phyloP scores from a whole-genome alignment of 2,329 filamentous ascomycete genomes.

The Huntiella bhutanensis region DNA sequence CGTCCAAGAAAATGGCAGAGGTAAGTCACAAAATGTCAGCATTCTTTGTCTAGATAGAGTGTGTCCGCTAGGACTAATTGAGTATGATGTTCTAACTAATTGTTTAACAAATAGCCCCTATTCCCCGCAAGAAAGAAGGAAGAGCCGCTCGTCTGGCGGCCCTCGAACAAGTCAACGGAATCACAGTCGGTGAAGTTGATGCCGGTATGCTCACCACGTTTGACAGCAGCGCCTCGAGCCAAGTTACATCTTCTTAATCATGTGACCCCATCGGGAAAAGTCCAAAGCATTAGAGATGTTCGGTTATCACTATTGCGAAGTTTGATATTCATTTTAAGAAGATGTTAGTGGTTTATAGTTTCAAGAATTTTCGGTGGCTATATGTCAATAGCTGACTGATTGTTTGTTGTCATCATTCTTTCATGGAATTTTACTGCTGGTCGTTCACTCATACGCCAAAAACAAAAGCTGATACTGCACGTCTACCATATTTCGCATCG shows the following conservation, averaged over 20 bases:
- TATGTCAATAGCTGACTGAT: background rate
- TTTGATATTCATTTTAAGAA: too few species aligned
- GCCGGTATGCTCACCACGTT: slow-evolving; percentile 9
- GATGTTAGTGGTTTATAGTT: too few species aligned
- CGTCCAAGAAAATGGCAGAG: slow-evolving; percentile 91
- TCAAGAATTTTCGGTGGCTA: background rate
- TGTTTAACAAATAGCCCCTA: slow-evolving; percentile 7
- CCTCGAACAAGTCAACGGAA: slow-evolving; percentile 12
- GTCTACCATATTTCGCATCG: too few species aligned
- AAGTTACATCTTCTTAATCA: background rate
- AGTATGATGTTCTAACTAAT: background rate
- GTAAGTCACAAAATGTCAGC: slow-evolving; percentile 24
- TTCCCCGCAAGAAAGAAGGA: slow-evolving; percentile 12
- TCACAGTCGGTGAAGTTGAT: slow-evolving; percentile 10
- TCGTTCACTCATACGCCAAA: too few species aligned
- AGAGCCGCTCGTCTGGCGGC: slow-evolving; percentile 11
- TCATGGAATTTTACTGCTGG: too few species aligned
- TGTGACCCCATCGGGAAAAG: too few species aligned
- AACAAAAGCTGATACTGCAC: too few species aligned
- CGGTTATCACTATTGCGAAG: too few species aligned
- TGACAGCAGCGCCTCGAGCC: slow-evolving; percentile 4
- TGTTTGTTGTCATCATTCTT: background rate
- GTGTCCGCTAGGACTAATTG: background rate
- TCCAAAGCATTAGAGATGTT: too few species aligned
- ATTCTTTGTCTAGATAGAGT: background rate